phyloP scores from a whole-genome alignment of 2,329 filamentous ascomycete genomes.

The Teratosphaeria epicoccoides region DNA sequence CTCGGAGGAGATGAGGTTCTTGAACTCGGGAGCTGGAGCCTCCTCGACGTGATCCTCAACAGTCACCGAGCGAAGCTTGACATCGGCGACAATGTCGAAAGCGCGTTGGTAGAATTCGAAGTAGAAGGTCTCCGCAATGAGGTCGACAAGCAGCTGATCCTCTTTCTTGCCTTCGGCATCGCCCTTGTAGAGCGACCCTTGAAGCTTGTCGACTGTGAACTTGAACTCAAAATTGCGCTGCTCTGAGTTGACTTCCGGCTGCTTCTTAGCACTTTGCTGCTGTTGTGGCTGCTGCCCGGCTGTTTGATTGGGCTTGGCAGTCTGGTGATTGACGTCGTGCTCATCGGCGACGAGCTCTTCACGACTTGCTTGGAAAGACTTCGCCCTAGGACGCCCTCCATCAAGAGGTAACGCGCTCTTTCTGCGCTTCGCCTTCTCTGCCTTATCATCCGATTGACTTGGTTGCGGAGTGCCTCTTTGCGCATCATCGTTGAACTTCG shows the following conservation, averaged over 20 bases:
- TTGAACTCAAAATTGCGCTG: conserved; percentile 93
- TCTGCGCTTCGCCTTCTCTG: conserved; percentile 28
- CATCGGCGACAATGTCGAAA: conserved; percentile 87
- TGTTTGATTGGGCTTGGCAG: conserved; percentile 3
- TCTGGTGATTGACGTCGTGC: conserved; percentile 45
- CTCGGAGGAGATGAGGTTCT: conserved; percentile 93
- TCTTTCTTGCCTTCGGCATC: conserved; percentile 65
- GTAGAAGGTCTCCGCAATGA: conserved; percentile 81
- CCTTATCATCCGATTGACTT: neutral
- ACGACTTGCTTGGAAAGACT: conserved; percentile 60
- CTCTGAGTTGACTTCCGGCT: conserved; percentile 50
- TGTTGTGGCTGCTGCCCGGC: neutral
- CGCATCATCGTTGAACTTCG: conserved; percentile 51
- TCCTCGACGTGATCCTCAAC: conserved; percentile 92
- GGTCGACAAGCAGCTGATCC: conserved; percentile 76
- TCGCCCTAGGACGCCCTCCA: conserved; percentile 49
- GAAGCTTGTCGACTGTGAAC: conserved; percentile 87
- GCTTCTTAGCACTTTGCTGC: conserved; percentile 40
- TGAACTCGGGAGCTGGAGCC: conserved; percentile 79
- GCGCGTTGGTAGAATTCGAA: conserved; percentile 79
- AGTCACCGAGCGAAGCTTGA: conserved; percentile 73
- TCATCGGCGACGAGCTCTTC: conserved; percentile 67
- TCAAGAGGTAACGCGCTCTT: conserved; percentile 22
- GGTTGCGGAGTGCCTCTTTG: conserved; percentile 3
- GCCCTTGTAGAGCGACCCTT: conserved; percentile 82